Base-by-base conservation (phyloP, 495 filamentous ascomycete genomes). In the Penicillium macrosclerotiorum region DNA sequence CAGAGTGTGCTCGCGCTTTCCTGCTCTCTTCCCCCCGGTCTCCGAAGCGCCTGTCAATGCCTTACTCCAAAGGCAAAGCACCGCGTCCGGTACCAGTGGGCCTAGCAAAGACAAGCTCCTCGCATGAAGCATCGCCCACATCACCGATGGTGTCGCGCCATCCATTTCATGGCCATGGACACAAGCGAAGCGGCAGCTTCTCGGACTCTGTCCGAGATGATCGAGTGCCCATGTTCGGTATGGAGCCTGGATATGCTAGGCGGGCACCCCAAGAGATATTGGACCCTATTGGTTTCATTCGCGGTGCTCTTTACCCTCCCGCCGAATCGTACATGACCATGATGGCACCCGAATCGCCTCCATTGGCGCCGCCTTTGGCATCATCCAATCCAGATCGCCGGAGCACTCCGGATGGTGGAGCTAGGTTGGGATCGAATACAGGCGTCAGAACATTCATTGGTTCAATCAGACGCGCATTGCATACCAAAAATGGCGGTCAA, bases 361-460 rank as follows among this genome's bases (percentile, higher is more conserved):
- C 77, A 66, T 45, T 71, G 55, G 33, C 67, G 52, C 51, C 58
- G 0, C 55, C 60, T 4, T 45, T 56, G 1, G 51, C 47, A 3
- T 52, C 46, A 27, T 26, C 52, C 4, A 56, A 47, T 6, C 35
- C 55, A 12, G 61, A 68, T 38, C 63, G 67, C 24, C 62, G 65
- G 37, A 67, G 62, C 38, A 68, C 56, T 6, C 52, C 57, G 1
- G 62, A 71, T 27, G 55, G 50, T 7, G 57, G 51, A 22, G 40
- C 62, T 14, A 72, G 69, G 34, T 51, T 68, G 27, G 31, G 55
- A 45, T 64, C 68, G 11, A 87, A 68, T 38, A 80, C 81, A 9
- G 82, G 89, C 1, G 84, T 97, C 73, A 89, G 83, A 63, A 93
- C 82, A 51, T 72, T 97, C 3, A 75, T 98, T 34, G 91, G 91